These are phyloP conservation scores for Pestalotiopsis sp. DNA, from an alignment of 2,329 filamentous ascomycete species.

Conservation along the genomic window DNA sequence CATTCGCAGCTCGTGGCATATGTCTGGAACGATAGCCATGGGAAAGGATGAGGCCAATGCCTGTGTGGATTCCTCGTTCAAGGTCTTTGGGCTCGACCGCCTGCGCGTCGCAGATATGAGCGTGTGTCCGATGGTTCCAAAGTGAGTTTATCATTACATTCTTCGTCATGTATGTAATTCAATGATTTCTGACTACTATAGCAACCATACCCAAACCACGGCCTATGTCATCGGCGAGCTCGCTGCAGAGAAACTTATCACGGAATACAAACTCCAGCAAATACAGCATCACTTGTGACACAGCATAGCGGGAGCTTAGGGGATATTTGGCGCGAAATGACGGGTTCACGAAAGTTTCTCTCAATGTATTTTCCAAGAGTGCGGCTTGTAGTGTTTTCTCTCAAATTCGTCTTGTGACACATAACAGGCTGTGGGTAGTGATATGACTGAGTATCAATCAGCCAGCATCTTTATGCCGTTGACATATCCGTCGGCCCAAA, in stretches of 20 bases:
- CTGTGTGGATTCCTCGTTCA: constrained; percentile 22
- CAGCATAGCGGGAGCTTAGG: too few relatives aligned
- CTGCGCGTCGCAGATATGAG: constrained; percentile 25
- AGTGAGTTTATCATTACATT: constrained; percentile 29
- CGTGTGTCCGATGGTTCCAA: constrained; percentile 30
- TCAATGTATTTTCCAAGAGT: too few relatives aligned
- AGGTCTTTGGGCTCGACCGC: constrained; percentile 17
- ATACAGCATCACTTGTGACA: too few relatives aligned
- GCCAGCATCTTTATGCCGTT: not conserved
- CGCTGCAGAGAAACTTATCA: constrained; percentile 35
- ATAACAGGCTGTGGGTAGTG: too few relatives aligned
- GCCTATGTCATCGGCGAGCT: constrained; percentile 50
- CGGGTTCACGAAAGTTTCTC: too few relatives aligned
- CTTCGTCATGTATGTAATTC: not conserved
- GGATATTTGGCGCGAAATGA: too few relatives aligned
- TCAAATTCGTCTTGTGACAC: too few relatives aligned
- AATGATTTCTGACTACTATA: not conserved
- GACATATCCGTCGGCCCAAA: not conserved
- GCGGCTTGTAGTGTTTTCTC: too few relatives aligned
- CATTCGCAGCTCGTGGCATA: constrained; percentile 23
- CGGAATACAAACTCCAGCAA: constrained; percentile 18
- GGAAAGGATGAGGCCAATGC: constrained; percentile 15
- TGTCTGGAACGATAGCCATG: constrained; percentile 22
- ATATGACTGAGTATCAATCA: not conserved
- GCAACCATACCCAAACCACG: constrained; percentile 42